Evolutionary conservation across 768 basidiomycete genomes (phyloP).

Genomic region (Rhodosporidiobolus odoratus): DNA sequence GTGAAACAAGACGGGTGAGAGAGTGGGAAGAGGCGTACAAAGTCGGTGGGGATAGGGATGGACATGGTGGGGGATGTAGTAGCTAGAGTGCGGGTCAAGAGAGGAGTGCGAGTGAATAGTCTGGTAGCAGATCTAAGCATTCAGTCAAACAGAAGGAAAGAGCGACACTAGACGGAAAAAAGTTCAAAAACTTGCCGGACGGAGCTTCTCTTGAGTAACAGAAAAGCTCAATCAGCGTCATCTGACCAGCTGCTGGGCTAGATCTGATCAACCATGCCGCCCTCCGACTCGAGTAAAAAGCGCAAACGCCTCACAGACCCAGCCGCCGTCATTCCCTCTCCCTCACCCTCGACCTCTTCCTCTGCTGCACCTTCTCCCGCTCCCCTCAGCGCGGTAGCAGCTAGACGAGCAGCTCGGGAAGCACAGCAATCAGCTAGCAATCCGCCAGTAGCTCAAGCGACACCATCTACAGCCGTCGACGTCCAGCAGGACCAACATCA

Average conservation of each 20-base stretch:
- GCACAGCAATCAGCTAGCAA: constrained; percentile 20
- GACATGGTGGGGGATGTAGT: constrained; percentile 32
- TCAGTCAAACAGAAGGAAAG: constrained; percentile 9
- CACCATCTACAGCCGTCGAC: constrained; percentile 28
- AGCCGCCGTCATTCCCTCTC: background rate
- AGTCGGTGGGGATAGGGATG: constrained; percentile 49
- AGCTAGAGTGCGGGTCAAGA: background rate
- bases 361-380: background rate
- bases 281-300: constrained; percentile 1
- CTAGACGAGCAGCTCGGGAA: constrained; percentile 56
- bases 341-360: background rate
- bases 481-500: background rate
- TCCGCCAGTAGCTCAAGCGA: constrained; percentile 43
- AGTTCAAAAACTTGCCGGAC: background rate
- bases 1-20: background rate
- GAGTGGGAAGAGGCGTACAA: constrained; percentile 41
- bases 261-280: background rate
- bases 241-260: too few relatives aligned
- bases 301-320: background rate
- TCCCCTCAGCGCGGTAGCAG: constrained; percentile 62
- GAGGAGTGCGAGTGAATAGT: background rate
- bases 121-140: constrained; percentile 1
- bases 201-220: background rate
- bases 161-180: background rate
- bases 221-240: too few relatives aligned